Evolutionary conservation across 805 yeast genomes (phyloP), one percentile per base, ranked within the genome.

Genomic region (Barnettozyma vustinii): DNA sequence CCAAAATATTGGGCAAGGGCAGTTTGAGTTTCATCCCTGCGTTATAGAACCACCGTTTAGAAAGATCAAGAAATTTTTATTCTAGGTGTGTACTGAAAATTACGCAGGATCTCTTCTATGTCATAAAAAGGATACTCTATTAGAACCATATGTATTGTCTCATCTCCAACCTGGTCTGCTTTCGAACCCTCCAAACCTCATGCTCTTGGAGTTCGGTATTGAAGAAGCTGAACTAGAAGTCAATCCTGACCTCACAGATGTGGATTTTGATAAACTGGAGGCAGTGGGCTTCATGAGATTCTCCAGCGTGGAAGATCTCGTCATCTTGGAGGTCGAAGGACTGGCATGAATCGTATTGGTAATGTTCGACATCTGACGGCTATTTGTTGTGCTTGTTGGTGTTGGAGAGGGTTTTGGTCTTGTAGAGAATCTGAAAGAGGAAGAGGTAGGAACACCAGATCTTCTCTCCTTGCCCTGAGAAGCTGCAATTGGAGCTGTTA

Each of bases 281-380:
- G 49, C 49, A 4, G 63, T 57, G 21, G 63, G 62, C 43, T 48
- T 56, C 4, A 56, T 47, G 25, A 58, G 18, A 43, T 52, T 57
- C 19, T 43, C 49, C 18, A 56, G 23, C 4, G 62, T 56, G 19
- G 57, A 27, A 1, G 62, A 58, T 27, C 54, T 50, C 7, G 61
- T 51, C 12, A 57, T 39, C 27, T 48, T 47, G n/a, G 49, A 52
- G 1, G 55, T 45, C 4, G 18, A 13, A 3, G 18, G 9, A 19
- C 16, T 16, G 30, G 18, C 16, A 36, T 48, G 23, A 13, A 43
- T 25, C 10, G 45, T 44, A 35, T 42, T 33, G 2, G 58, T 49
- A 15, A 57, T 40, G 15, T 46, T 37, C 1, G 55, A 46, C 16
- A 56, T 49, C 43, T 54, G 52, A 15, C 46, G 48, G 30, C 13